Evolutionary conservation across 2,329 filamentous ascomycete genomes (phyloP).

Genomic region (Chaetomiaceae sp.): DNA sequence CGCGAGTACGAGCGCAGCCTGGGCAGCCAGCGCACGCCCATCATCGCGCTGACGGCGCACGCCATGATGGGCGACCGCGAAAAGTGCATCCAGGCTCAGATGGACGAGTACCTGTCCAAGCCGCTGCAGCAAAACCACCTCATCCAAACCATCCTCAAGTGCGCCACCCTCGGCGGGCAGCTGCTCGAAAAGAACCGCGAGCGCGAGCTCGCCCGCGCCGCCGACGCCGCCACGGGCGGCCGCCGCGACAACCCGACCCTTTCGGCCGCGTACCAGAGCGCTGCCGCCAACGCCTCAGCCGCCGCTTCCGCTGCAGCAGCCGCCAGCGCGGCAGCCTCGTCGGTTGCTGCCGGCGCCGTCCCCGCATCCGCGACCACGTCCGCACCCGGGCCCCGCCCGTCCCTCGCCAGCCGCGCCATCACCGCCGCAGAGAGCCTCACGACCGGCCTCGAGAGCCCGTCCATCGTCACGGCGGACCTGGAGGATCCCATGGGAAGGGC

Average conservation of each 20-base stretch:
- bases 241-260: constrained; percentile 32
- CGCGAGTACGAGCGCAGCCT: constrained; percentile 86
- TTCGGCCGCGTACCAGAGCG: constrained; percentile 25
- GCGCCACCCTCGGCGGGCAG: constrained; percentile 82
- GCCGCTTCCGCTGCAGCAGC: constrained; percentile 19
- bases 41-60: constrained; percentile 94
- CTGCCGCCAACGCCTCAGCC: constrained; percentile 27
- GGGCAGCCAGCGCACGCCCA: constrained; percentile 78
- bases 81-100: constrained; percentile 96
- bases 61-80: constrained; percentile 98
- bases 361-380: too few species aligned
- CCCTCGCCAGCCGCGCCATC: constrained; percentile 50
- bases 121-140: constrained; percentile 94
- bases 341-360: too few species aligned
- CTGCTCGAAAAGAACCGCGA: constrained; percentile 73
- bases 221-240: constrained; percentile 43
- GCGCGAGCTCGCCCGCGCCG: constrained; percentile 50
- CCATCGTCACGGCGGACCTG: constrained; percentile 55
- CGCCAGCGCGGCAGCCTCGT: too few species aligned
- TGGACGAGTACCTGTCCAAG: constrained; percentile 98
- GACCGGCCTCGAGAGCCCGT: constrained; percentile 58
- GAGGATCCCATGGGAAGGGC: constrained; percentile 54
- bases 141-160: constrained; percentile 96
- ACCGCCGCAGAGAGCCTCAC: constrained; percentile 62
- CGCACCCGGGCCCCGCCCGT: too few species aligned